Evolutionary conservation across 2,329 filamentous ascomycete genomes (phyloP).

Genomic region (Graphilbum sp.): DNA sequence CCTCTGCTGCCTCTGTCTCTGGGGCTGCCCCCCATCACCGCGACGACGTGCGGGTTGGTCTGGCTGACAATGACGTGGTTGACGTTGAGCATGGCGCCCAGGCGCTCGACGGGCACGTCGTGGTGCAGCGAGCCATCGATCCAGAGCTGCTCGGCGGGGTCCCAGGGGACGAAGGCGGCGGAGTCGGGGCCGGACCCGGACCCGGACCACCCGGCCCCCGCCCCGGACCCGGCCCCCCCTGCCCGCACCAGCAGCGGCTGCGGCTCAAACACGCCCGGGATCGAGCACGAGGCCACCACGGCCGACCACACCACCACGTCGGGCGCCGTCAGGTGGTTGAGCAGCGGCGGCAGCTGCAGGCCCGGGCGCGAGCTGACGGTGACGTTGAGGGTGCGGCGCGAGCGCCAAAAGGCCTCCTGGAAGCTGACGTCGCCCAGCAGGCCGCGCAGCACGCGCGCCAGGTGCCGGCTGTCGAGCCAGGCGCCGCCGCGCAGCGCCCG

Average conservation of each 20-base stretch:
- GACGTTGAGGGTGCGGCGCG: slow-evolving; percentile 80
- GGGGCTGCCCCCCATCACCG: no score
- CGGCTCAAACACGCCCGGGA: slow-evolving; percentile 71
- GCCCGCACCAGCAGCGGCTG: slow-evolving; percentile 69
- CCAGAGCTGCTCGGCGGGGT: slow-evolving; percentile 68
- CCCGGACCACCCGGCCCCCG: no score
- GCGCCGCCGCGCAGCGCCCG: slow-evolving; percentile 67
- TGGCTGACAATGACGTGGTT: slow-evolving; percentile 97
- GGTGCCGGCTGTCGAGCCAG: slow-evolving; percentile 70
- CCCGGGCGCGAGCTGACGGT: slow-evolving; percentile 78
- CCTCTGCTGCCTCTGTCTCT: no score
- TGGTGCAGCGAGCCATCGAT: slow-evolving; percentile 94
- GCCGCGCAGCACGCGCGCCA: slow-evolving; percentile 64
- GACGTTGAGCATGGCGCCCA: slow-evolving; percentile 94
- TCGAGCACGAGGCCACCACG: slow-evolving; percentile 88
- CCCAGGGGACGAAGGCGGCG: slow-evolving; percentile 53
- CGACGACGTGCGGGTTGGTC: slow-evolving; percentile 89
- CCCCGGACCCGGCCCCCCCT: no score
- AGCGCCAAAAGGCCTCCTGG: slow-evolving; percentile 91
- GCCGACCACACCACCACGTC: slow-evolving; percentile 96
- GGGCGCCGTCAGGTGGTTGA: slow-evolving; percentile 87
- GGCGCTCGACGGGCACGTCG: slow-evolving; percentile 75
- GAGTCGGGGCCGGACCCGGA: no score
- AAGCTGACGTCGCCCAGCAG: slow-evolving; percentile 85
- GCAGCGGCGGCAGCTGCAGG: slow-evolving; percentile 69